A percentile compares a stretch with the other conserved stretches of the same genome.
Conservation (phyloP, 139 green algal species). For the Nannochloris sp. region DNA sequence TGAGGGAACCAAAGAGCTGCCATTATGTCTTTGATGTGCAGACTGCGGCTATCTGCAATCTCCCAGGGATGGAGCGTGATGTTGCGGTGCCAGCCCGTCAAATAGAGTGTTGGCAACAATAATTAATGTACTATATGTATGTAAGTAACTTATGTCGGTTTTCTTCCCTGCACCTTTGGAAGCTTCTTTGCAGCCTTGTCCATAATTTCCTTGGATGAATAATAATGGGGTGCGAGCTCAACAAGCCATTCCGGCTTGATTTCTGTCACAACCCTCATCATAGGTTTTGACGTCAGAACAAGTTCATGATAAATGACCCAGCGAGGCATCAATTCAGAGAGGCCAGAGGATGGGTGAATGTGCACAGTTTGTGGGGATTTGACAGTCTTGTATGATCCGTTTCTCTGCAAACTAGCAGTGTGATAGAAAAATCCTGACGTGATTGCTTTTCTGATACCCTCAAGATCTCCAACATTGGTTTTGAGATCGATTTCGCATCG, state of each 20-base stretch:
- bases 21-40: conserved; percentile 57
- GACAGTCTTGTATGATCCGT: conserved; percentile 87
- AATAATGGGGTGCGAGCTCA: conserved; percentile 96
- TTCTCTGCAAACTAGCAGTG: conserved; percentile 69
- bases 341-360: conserved; percentile 81
- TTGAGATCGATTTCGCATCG: conserved; percentile 88
- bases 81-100: not conserved
- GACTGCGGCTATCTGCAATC: conserved; percentile 65
- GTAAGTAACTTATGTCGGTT: not conserved
- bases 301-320: conserved; percentile 95
- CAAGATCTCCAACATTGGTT: conserved; percentile 59
- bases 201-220: conserved; percentile 62
- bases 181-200: conserved; percentile 69
- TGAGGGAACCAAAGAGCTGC: conserved; percentile 65
- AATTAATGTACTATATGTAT: not conserved
- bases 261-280: conserved; percentile 86
- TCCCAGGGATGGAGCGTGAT: conserved; percentile 36
- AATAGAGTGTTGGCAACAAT: not conserved
- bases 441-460: conserved; percentile 49
- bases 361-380: conserved; percentile 95
- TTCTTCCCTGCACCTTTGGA: conserved; percentile 62
- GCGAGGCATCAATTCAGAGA: conserved; percentile 59
- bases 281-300: conserved; percentile 96
- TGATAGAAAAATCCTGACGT: conserved; percentile 95
- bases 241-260: conserved; percentile 94